Percentiles rank a stretch among this genome's conserved stretches.
These are phyloP conservation scores for Penicillium aurantiogriseum DNA, from an alignment of 2,329 filamentous ascomycete species.

Conservation along the genomic window DNA sequence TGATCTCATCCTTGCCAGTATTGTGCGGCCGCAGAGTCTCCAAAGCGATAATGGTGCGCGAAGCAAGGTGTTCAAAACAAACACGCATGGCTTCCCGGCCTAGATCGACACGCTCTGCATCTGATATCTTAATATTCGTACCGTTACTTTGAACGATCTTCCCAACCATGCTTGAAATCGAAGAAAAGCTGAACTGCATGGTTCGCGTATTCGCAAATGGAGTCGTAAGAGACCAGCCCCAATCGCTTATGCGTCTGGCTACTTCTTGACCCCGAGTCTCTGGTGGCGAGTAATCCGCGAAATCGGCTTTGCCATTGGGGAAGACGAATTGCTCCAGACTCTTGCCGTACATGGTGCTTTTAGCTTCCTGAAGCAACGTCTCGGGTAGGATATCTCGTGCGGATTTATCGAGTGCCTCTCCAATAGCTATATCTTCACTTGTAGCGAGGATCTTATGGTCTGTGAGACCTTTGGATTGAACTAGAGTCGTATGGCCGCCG, in stretches of 20 bases:
- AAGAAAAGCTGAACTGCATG: slow-evolving; percentile 72
- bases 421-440: slow-evolving; percentile 79
- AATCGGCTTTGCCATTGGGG: slow-evolving; percentile 44
- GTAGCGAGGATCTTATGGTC: slow-evolving; percentile 71
- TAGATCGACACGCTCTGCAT: slow-evolving; percentile 65
- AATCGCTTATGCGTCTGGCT: slow-evolving; percentile 49
- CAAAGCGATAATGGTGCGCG: slow-evolving; percentile 71
- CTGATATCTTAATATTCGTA: slow-evolving; percentile 39
- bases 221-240: slow-evolving; percentile 67
- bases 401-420: slow-evolving; percentile 84
- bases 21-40: slow-evolving; percentile 33
- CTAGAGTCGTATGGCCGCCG: slow-evolving; percentile 85
- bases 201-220: slow-evolving; percentile 62
- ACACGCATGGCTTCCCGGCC: slow-evolving; percentile 74
- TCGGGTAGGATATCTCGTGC: slow-evolving; percentile 72
- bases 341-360: slow-evolving; percentile 75
- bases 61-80: slow-evolving; percentile 82
- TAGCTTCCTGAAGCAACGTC: slow-evolving; percentile 52
- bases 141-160: slow-evolving; percentile 49
- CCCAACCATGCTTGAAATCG: slow-evolving; percentile 65
- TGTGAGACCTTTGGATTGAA: slow-evolving; percentile 67
- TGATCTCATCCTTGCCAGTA: slow-evolving; percentile 36
- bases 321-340: slow-evolving; percentile 79
- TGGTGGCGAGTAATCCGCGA: slow-evolving; percentile 58
- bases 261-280: slow-evolving; percentile 58